Percentiles rank a stretch among this genome's conserved stretches.
Evolutionary conservation across 2,329 filamentous ascomycete species (phyloP).

Genomic region (Leptographium flavum): DNA sequence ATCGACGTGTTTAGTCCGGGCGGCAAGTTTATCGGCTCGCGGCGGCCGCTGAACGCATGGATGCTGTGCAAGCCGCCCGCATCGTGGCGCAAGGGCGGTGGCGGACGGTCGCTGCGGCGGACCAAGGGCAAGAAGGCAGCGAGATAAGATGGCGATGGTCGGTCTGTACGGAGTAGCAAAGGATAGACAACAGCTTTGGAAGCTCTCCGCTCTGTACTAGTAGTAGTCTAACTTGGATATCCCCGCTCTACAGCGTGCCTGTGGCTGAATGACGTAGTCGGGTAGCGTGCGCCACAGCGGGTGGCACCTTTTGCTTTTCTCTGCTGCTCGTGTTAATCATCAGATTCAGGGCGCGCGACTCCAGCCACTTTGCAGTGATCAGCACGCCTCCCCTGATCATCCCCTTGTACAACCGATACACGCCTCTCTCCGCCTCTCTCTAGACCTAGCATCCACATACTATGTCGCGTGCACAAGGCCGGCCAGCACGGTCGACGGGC

Average conservation of each 20-base stretch:
- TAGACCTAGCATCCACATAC: too few relatives aligned
- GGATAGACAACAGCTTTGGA: background rate
- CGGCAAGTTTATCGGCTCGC: constrained; percentile 59
- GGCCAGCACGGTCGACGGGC: background rate
- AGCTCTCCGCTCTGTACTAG: too few relatives aligned
- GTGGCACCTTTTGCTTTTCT: background rate
- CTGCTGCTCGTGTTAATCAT: background rate
- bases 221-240: too few relatives aligned
- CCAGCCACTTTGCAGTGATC: background rate
- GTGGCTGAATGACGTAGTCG: too few relatives aligned
- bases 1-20: constrained; percentile 78
- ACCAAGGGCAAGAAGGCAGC: background rate
- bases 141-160: background rate
- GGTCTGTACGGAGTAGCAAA: too few relatives aligned
- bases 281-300: too few relatives aligned
- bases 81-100: constrained; percentile 14
- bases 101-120: background rate
- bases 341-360: background rate
- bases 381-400: background rate
- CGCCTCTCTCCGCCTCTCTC: background rate
- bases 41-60: constrained; percentile 60
- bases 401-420: background rate
- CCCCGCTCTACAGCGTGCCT: too few relatives aligned
- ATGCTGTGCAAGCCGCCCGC: constrained; percentile 39
- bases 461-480: background rate